Evolutionary conservation across 2,329 filamentous ascomycete genomes (phyloP), one percentile per base, ranked within the genome.

Genomic region (Neofusicoccum sp.): DNA sequence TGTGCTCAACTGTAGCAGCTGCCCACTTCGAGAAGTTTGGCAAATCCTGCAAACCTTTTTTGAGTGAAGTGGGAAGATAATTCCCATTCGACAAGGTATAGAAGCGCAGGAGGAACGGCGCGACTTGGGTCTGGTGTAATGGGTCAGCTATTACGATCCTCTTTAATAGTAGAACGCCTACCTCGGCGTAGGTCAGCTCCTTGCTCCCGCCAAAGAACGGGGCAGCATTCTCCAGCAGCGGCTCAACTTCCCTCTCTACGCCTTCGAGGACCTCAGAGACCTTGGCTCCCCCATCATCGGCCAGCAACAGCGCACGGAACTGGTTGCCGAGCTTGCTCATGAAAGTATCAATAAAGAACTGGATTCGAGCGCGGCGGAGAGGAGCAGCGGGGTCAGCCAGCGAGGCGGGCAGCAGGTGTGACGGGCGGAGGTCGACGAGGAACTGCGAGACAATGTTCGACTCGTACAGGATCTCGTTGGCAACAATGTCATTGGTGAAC

Each of bases 361-460:
- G 80, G 66, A 91, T 83, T 59, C 84, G 81, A 0, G 90, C 90
- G 34, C 90, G 83, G 51, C 76, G 71, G 26, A 92, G 76, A 0
- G 90, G 84, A 34, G 75, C 77, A 0, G 80, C 83, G 0, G 80
- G 80, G 11, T 78, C 72, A 11, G 79, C 79, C 53, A 76, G 75
- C 1, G 83, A 79, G 0, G 81, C 75, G 0, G 89, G 87, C 20
- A 88, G 69, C 3, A 93, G 80, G 65, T 87, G 83, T 2, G 85
- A 87, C 1, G 89, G 88, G 70, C 89, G 85, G 0, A 82, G 78
- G 69, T 95, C 90, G 44, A 83, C 86, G 12, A 87, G 76, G 76
- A 91, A 93, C 65, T 88, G 84, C 1, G 86, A 75, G n/a, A 93
- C 85, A 63, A 93, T 84, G 64, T 78, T 86, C 2, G 88, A 91